Evolutionary conservation across 176 grass and related monocot species (phyloP).

Genomic region (Poa pratensis): DNA sequence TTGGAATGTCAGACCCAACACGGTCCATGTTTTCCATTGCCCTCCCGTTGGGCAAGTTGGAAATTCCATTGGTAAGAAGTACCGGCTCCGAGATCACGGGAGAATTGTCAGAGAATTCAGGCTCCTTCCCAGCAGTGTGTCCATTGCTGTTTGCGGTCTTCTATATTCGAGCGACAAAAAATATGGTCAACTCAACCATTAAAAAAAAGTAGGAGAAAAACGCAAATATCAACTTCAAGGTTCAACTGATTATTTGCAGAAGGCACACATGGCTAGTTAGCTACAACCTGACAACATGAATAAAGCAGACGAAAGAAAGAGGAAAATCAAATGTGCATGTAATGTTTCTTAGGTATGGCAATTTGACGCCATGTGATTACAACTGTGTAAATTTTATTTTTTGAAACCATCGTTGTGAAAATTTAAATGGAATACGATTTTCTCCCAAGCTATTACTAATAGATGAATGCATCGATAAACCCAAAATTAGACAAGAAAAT

Average conservation of each 20-base stretch:
- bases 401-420: neutral
- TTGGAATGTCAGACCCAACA: constrained; percentile 20
- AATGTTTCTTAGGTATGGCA: neutral
- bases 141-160: constrained; percentile 62
- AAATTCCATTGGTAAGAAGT: constrained; percentile 57
- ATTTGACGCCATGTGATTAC: neutral
- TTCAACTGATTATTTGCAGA: neutral
- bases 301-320: constrained; percentile 21
- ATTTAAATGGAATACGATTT: neutral
- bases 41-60: constrained; percentile 35
- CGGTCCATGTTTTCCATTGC: constrained; percentile 36
- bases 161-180: constrained; percentile 42
- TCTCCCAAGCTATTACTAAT: neutral
- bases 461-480: neutral
- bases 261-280: neutral
- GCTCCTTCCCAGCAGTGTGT: constrained; percentile 49
- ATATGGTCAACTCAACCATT: constrained; percentile 9
- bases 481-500: neutral
- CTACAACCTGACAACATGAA: constrained; percentile 12
- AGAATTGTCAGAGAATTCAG: constrained; percentile 54
- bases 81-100: constrained; percentile 81
- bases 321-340: constrained; percentile 10
- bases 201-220: constrained; percentile 7
- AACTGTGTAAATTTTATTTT: neutral
- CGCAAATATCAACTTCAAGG: neutral